phyloP scores from a whole-genome alignment of 805 yeast species.

The Cyberlindnera sargentensis region DNA sequence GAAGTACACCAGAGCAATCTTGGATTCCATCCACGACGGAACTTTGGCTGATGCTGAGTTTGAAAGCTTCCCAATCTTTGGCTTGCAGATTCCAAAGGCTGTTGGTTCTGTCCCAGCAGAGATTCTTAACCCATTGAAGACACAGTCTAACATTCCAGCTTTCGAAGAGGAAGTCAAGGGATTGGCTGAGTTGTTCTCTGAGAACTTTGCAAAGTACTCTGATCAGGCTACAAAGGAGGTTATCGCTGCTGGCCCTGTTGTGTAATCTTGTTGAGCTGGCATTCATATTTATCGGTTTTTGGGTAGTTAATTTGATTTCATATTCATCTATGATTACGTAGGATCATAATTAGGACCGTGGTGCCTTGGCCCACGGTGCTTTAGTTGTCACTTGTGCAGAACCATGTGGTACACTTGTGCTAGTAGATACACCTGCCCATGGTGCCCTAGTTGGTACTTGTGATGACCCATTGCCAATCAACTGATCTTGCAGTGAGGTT shows the following conservation, averaged over 20 bases:
- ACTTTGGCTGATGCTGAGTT: constrained; percentile 71
- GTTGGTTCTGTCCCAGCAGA: constrained; percentile 74
- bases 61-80: constrained; percentile 82
- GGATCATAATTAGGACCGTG: not conserved
- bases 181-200: constrained; percentile 72
- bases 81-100: constrained; percentile 77
- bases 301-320: not conserved
- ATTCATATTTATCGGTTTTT: not conserved
- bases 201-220: constrained; percentile 81
- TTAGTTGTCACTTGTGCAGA: not conserved
- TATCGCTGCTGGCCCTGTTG: constrained; percentile 82
- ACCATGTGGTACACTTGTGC: not conserved
- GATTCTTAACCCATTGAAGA: constrained; percentile 77
- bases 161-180: constrained; percentile 49
- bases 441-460: constrained; percentile 12
- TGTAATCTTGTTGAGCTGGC: not conserved
- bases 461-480: not conserved
- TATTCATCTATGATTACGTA: too few relatives aligned
- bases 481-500: constrained; percentile 12
- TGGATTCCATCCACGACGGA: constrained; percentile 93
- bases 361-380: not conserved
- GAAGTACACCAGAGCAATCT: constrained; percentile 94
- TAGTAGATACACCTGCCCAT: constrained; percentile 6
- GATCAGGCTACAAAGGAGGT: constrained; percentile 81
- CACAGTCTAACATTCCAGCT: constrained; percentile 46